phyloP scores from a whole-genome alignment of 2,329 filamentous ascomycete species.

The Alternaria ventricosa region DNA sequence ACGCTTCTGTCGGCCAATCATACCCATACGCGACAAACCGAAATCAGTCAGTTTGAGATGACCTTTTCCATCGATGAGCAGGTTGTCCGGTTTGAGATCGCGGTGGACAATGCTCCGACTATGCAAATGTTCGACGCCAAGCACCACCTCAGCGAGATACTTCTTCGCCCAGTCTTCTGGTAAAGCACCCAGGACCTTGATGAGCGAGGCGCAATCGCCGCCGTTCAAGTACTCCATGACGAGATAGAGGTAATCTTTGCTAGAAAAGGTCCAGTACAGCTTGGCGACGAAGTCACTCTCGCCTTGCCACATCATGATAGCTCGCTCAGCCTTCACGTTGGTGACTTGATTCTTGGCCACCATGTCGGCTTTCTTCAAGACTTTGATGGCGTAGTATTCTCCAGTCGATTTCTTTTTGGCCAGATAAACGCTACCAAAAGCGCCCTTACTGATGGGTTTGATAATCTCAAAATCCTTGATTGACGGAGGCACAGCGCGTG shows the following conservation, averaged over 20 bases:
- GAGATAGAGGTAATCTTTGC: slow-evolving; percentile 97
- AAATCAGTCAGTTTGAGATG: slow-evolving; percentile 98
- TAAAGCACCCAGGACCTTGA: slow-evolving; percentile 90
- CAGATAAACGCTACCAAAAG: slow-evolving; percentile 96
- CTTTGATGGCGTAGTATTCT: slow-evolving; percentile 98
- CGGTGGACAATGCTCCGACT: slow-evolving; percentile 94
- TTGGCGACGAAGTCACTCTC: slow-evolving; percentile 99
- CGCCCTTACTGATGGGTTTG: slow-evolving; percentile 98
- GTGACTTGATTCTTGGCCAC: slow-evolving; percentile 99
- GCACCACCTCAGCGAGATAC: slow-evolving; percentile 92
- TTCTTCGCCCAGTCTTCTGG: slow-evolving; percentile 99
- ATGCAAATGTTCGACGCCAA: slow-evolving; percentile 97
- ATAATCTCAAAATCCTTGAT: slow-evolving; percentile 99
- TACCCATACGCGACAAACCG: slow-evolving; percentile 93
- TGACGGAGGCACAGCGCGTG: slow-evolving; percentile 87
- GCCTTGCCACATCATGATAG: slow-evolving; percentile 99
- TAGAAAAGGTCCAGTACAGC: slow-evolving; percentile 99
- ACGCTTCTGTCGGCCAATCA: slow-evolving; percentile 94
- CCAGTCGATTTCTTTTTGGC: slow-evolving; percentile 99
- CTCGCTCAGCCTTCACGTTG: slow-evolving; percentile 97
- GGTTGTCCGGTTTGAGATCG: slow-evolving; percentile 95
- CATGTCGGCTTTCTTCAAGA: slow-evolving; percentile 99
- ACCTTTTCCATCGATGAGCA: slow-evolving; percentile 95
- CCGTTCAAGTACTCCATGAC: slow-evolving; percentile 99
- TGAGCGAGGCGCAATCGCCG: slow-evolving; percentile 93